phyloP scores from a whole-genome alignment of 2,329 filamentous ascomycete species.

The Phialophora chinensis region DNA sequence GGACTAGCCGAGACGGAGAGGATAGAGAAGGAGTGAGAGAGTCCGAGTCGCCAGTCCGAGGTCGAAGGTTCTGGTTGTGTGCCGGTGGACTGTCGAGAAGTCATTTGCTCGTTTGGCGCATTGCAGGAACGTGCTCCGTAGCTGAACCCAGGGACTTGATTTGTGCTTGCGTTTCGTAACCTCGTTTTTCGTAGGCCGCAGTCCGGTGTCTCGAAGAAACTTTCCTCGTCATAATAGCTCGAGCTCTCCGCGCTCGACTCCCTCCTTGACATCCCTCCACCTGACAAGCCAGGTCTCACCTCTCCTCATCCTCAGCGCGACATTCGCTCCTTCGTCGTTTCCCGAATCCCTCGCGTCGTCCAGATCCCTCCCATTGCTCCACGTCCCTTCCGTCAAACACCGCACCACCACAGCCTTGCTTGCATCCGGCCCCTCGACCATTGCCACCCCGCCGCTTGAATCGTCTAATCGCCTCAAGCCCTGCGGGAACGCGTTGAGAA shows the following conservation, averaged over 20 bases:
- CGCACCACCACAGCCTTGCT: constrained; percentile 85
- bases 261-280: constrained; percentile 73
- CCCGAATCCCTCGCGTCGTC: constrained; percentile 18
- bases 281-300: constrained; percentile 72
- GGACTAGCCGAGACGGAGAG: not conserved
- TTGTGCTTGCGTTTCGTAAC: not conserved
- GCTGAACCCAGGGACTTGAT: not conserved
- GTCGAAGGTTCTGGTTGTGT: not conserved
- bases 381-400: constrained; percentile 46
- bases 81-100: not conserved
- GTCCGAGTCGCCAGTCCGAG: not conserved
- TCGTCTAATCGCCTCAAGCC: constrained; percentile 86
- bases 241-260: constrained; percentile 52
- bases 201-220: not conserved
- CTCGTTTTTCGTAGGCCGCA: not conserved
- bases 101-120: not conserved
- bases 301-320: constrained; percentile 53
- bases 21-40: constrained; percentile 1
- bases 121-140: not conserved
- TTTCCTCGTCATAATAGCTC: constrained; percentile 47
- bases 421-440: constrained; percentile 86
- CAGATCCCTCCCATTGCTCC: constrained; percentile 35
- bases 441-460: constrained; percentile 79
- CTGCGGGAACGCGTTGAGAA: constrained; percentile 80
- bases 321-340: constrained; percentile 37